Percentiles rank a stretch among this genome's conserved stretches.
Evolutionary conservation across 345 rosid genomes (phyloP).

Genomic region (Aquilaria malaccensis): DNA sequence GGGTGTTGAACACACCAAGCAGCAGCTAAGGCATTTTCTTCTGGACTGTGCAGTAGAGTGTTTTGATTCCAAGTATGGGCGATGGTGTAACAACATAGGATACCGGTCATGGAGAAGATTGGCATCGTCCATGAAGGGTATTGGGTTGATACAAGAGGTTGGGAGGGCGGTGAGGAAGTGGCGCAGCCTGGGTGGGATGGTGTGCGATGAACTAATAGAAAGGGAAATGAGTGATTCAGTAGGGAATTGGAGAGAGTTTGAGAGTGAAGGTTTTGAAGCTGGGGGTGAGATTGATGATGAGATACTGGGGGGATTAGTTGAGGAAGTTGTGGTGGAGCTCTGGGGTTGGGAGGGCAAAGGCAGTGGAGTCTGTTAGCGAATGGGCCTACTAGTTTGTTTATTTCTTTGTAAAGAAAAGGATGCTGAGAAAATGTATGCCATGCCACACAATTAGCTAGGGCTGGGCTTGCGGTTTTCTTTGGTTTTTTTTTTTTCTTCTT

Average conservation of each 20-base stretch:
- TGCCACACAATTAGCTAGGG: no score
- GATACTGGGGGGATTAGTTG: constrained; percentile 45
- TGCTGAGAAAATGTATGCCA: no score
- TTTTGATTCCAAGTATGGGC: constrained; percentile 41
- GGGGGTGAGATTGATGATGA: constrained; percentile 51
- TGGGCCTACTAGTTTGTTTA: neutral
- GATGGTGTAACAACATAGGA: constrained; percentile 30
- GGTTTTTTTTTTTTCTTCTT: no score
- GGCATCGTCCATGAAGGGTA: constrained; percentile 24
- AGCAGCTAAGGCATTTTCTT: constrained; percentile 40
- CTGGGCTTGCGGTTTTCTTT: no score
- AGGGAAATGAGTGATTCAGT: constrained; percentile 53
- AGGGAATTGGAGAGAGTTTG: constrained; percentile 73
- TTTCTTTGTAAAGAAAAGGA: no score
- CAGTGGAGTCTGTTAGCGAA: neutral
- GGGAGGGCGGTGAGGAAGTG: constrained; percentile 57
- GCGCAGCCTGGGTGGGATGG: constrained; percentile 36
- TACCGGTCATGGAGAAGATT: constrained; percentile 38
- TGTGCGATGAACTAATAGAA: constrained; percentile 49
- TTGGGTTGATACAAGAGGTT: constrained; percentile 43
- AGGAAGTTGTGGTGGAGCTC: constrained; percentile 49
- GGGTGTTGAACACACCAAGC: constrained; percentile 34
- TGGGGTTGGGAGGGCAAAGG: constrained; percentile 6
- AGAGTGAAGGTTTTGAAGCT: constrained; percentile 44
- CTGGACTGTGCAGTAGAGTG: constrained; percentile 69